Conservation (phyloP, 495 filamentous ascomycete species). For the Hyaloscypha hepaticicola region DNA sequence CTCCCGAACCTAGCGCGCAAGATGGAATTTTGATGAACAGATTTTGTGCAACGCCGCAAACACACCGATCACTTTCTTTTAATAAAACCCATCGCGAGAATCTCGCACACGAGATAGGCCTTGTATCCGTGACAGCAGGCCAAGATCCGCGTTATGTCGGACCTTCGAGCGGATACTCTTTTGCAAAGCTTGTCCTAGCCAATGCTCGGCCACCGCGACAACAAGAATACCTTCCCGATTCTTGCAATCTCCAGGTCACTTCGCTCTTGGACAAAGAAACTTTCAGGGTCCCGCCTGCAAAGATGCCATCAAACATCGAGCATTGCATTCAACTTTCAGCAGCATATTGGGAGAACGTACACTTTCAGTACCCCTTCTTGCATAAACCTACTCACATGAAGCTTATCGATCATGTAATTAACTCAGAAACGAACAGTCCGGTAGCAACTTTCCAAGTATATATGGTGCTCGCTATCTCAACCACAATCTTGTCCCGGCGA, state of each 20-base stretch:
- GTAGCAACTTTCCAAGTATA: constrained; percentile 41
- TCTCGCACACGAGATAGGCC: constrained; percentile 34
- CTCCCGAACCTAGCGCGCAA: constrained; percentile 5
- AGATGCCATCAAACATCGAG: constrained; percentile 38
- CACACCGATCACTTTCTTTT: not conserved
- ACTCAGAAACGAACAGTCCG: constrained; percentile 24
- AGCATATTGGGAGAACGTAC: constrained; percentile 44
- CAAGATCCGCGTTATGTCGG: constrained; percentile 27
- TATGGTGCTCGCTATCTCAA: constrained; percentile 47
- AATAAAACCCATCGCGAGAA: not conserved
- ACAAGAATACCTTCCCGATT: constrained; percentile 28
- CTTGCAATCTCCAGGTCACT: not conserved
- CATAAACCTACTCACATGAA: constrained; percentile 42
- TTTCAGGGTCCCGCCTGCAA: constrained; percentile 38
- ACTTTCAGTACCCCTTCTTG: constrained; percentile 45
- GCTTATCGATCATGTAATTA: constrained; percentile 37
- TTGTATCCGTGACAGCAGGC: constrained; percentile 24
- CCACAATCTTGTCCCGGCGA: constrained; percentile 42
- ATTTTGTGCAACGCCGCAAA: not conserved
- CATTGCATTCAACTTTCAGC: constrained; percentile 39
- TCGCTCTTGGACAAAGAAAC: constrained; percentile 28
- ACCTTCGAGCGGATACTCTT: constrained; percentile 32
- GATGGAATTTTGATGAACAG: not conserved
- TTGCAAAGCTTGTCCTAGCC: constrained; percentile 44
- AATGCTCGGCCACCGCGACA: constrained; percentile 32